Percentiles rank a stretch among this genome's conserved stretches.
Conservation (phyloP, 73 alveolate genomes). For the Paramecium caudatum region DNA sequence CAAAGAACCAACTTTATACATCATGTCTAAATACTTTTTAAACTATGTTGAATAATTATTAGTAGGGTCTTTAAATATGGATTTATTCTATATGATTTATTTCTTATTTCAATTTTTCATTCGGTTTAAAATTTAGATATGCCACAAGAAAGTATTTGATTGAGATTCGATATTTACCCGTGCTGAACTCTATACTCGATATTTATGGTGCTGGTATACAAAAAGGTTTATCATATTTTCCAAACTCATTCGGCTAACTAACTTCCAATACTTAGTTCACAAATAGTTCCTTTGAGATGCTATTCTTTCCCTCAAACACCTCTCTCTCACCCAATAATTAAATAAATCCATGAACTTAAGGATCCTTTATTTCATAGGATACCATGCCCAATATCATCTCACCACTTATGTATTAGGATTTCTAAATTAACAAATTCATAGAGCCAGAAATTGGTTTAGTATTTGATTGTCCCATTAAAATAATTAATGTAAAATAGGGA, state of each 20-base stretch:
- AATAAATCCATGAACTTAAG: neutral
- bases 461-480: too few relatives aligned
- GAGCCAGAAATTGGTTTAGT: too few relatives aligned
- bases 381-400: neutral
- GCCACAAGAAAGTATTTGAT: neutral
- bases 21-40: neutral
- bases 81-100: neutral
- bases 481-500: too few relatives aligned
- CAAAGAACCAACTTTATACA: neutral
- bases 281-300: neutral
- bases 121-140: neutral
- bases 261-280: neutral
- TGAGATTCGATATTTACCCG: neutral
- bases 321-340: neutral
- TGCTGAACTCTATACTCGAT: constrained; percentile 1
- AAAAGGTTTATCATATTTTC: neutral
- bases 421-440: too few relatives aligned
- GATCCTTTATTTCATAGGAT: neutral
- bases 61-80: neutral
- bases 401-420: too few relatives aligned
- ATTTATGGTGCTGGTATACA: neutral
- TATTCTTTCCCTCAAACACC: neutral
- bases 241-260: constrained; percentile 12
- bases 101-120: neutral
- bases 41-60: neutral